A percentile compares a stretch with the other conserved stretches of the same genome.
These are phyloP conservation scores for Phytopythium helicoides DNA, from an alignment of 352 stramenopile genomes.

Conservation along the genomic window DNA sequence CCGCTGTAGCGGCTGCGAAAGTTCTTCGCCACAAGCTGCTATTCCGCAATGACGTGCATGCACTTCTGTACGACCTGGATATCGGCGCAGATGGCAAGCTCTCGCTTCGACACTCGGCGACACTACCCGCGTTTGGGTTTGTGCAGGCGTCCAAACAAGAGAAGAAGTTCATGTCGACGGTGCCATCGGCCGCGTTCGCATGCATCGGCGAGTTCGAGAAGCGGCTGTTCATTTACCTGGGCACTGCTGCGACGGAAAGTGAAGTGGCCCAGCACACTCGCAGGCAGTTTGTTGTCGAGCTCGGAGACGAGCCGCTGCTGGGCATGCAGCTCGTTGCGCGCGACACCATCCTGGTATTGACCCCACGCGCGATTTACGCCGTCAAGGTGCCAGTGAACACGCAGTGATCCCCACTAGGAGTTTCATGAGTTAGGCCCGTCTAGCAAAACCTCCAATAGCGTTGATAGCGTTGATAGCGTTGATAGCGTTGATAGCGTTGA, in stretches of 20 bases:
- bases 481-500: too few relatives aligned
- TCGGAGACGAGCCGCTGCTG: slow-evolving; percentile 61
- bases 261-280: slow-evolving; percentile 41
- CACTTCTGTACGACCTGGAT: slow-evolving; percentile 54
- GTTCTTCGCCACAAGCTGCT: slow-evolving; percentile 32
- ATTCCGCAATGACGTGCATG: slow-evolving; percentile 84
- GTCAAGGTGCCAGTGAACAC: slow-evolving; percentile 18
- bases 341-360: slow-evolving; percentile 53
- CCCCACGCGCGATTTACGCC: slow-evolving; percentile 36
- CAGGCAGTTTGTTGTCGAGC: slow-evolving; percentile 68
- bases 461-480: too few relatives aligned
- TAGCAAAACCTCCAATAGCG: too few relatives aligned
- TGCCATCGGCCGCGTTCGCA: slow-evolving; percentile 48
- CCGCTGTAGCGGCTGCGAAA: background rate
- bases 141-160: slow-evolving; percentile 87
- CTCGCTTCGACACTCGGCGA: slow-evolving; percentile 40
- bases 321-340: slow-evolving; percentile 50
- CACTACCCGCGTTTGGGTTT: slow-evolving; percentile 77
- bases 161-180: slow-evolving; percentile 80
- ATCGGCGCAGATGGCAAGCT: slow-evolving; percentile 16
- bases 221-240: slow-evolving; percentile 73
- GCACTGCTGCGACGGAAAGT: slow-evolving; percentile 18
- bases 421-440: background rate
- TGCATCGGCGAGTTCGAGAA: slow-evolving; percentile 78
- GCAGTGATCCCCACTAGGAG: background rate